These are phyloP conservation scores for Calonectria crousiana DNA, from an alignment of 2,329 filamentous ascomycete species.

Conservation along the genomic window DNA sequence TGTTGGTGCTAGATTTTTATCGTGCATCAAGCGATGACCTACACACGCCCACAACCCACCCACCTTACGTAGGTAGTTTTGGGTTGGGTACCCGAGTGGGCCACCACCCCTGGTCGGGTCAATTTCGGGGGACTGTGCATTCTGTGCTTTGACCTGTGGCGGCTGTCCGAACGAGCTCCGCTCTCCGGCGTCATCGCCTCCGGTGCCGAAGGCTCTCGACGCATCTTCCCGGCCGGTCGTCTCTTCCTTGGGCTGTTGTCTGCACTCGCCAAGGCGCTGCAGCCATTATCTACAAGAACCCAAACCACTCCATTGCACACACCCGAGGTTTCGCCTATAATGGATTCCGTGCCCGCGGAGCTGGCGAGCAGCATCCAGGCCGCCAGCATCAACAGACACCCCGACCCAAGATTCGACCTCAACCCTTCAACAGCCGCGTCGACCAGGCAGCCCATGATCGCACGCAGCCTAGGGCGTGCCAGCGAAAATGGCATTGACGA, in stretches of 20 bases:
- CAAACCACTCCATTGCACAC: too few relatives aligned
- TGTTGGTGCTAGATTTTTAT: slow-evolving; percentile 51
- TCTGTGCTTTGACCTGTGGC: not conserved
- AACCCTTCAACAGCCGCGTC: slow-evolving; percentile 84
- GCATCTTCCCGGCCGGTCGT: not conserved
- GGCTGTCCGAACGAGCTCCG: slow-evolving; percentile 32
- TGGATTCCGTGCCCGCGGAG: slow-evolving; percentile 72
- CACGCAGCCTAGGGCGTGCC: slow-evolving; percentile 37
- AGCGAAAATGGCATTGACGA: slow-evolving; percentile 52
- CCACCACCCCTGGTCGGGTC: slow-evolving; percentile 30
- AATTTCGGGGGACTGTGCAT: slow-evolving; percentile 23
- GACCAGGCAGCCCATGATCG: slow-evolving; percentile 54
- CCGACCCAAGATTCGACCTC: slow-evolving; percentile 79
- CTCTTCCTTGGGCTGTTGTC: not conserved
- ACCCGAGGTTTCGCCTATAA: slow-evolving; percentile 45
- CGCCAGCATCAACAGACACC: slow-evolving; percentile 79
- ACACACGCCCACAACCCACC: slow-evolving; percentile 33
- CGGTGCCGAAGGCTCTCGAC: slow-evolving; percentile 6
- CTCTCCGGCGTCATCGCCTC: slow-evolving; percentile 36
- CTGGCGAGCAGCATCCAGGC: slow-evolving; percentile 85
- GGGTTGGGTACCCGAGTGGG: slow-evolving; percentile 27
- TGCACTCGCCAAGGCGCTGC: not conserved
- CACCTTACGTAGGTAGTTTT: slow-evolving; percentile 30
- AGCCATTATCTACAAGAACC: slow-evolving; percentile 1
- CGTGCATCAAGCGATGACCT: slow-evolving; percentile 45